These are phyloP conservation scores for Lepraria neglecta DNA, from an alignment of 495 filamentous ascomycete species.

Conservation along the genomic window DNA sequence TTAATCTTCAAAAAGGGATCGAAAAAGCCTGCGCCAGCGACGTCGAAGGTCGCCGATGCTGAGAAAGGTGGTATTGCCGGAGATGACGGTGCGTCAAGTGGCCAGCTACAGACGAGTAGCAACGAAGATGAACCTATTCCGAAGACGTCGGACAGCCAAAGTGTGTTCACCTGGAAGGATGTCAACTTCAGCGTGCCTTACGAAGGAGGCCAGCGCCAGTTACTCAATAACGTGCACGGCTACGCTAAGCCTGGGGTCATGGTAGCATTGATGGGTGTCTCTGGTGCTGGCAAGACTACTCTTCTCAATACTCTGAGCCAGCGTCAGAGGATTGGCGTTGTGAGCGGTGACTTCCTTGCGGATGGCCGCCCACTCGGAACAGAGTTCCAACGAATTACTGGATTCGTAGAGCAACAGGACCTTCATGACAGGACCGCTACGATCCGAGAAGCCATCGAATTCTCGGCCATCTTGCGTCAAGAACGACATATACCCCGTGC, in stretches of 20 bases:
- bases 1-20: slow-evolving; percentile 61
- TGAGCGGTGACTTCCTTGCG: slow-evolving; percentile 69
- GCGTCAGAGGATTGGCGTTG: slow-evolving; percentile 64
- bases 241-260: slow-evolving; percentile 76
- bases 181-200: slow-evolving; percentile 69
- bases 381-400: slow-evolving; percentile 75
- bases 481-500: slow-evolving; percentile 41
- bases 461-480: slow-evolving; percentile 60
- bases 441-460: slow-evolving; percentile 60
- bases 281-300: slow-evolving; percentile 78
- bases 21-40: slow-evolving; percentile 46
- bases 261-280: slow-evolving; percentile 78
- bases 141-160: slow-evolving; percentile 54
- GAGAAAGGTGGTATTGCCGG: slow-evolving; percentile 37
- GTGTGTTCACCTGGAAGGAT: slow-evolving; percentile 69
- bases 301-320: slow-evolving; percentile 71
- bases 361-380: slow-evolving; percentile 61
- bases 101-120: slow-evolving; percentile 39
- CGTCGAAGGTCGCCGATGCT: slow-evolving; percentile 40
- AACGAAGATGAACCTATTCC: slow-evolving; percentile 42
- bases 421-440: slow-evolving; percentile 64
- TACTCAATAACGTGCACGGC: slow-evolving; percentile 66
- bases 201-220: slow-evolving; percentile 58
- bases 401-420: slow-evolving; percentile 85
- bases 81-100: slow-evolving; percentile 40